These are phyloP conservation scores for Daldinia childiae DNA, from an alignment of 495 filamentous ascomycete species.

Conservation along the genomic window DNA sequence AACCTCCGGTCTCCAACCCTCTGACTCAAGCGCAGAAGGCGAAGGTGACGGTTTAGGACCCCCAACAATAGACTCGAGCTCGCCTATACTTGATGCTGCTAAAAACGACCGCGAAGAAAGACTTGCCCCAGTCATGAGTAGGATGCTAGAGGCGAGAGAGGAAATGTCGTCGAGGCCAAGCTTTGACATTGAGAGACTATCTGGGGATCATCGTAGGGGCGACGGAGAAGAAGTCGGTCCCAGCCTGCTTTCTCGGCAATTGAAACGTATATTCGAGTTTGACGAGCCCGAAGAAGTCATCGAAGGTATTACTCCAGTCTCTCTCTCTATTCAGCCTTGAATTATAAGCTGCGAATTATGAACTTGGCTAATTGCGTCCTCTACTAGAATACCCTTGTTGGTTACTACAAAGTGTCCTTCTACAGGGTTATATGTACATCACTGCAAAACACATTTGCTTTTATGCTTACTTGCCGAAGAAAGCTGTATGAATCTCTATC, in stretches of 20 bases:
- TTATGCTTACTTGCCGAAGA: slow-evolving; percentile 94
- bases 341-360: slow-evolving; percentile 11
- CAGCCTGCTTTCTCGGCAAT: slow-evolving; percentile 67
- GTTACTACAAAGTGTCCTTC: slow-evolving; percentile 87
- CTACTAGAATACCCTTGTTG: slow-evolving; percentile 89
- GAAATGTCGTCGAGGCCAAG: slow-evolving; percentile 66
- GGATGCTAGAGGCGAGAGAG: slow-evolving; percentile 83
- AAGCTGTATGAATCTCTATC: slow-evolving; percentile 65
- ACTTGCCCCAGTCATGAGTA: slow-evolving; percentile 77
- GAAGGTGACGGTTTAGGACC: slow-evolving; percentile 27
- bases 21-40: slow-evolving; percentile 16
- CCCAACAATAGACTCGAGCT: slow-evolving; percentile 17
- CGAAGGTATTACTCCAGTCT: slow-evolving; percentile 60
- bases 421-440: slow-evolving; percentile 97
- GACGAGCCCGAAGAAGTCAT: slow-evolving; percentile 85
- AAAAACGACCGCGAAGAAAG: slow-evolving; percentile 46
- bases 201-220: slow-evolving; percentile 49
- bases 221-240: slow-evolving; percentile 51
- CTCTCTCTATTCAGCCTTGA: neutral
- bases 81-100: slow-evolving; percentile 43
- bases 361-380: slow-evolving; percentile 4
- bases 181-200: slow-evolving; percentile 59
- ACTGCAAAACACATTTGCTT: slow-evolving; percentile 94
- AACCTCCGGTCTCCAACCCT: slow-evolving; percentile 37
- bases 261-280: slow-evolving; percentile 92